Evolutionary conservation across 2,329 filamentous ascomycete genomes (phyloP).

Genomic region (Teratosphaeria pseudoeucalypti): DNA sequence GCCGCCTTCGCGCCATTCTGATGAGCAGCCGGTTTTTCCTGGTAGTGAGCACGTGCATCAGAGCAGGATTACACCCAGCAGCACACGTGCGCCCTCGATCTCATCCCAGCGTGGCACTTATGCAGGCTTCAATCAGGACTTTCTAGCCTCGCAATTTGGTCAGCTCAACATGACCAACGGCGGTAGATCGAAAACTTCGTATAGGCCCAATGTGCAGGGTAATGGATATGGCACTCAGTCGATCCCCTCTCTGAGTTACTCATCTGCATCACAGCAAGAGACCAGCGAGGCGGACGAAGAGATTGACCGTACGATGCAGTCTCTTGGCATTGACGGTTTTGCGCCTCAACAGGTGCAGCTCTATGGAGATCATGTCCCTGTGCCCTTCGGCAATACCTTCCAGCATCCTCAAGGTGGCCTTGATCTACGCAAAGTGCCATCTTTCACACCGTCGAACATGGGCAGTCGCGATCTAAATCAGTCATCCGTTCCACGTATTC

Average conservation of each 20-base stretch:
- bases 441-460: not conserved
- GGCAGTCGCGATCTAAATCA: not conserved
- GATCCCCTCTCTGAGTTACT: not conserved
- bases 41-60: conserved; percentile 10
- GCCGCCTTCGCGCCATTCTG: conserved; percentile 45
- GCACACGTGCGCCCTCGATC: conserved; percentile 34
- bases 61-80: conserved; percentile 12
- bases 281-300: not conserved
- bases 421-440: not conserved
- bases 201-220: not conserved
- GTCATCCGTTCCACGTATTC: not conserved
- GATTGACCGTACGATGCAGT: not conserved
- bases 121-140: conserved; percentile 2
- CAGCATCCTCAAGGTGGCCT: not conserved
- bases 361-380: not conserved
- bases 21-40: conserved; percentile 27
- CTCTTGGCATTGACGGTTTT: not conserved
- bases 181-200: conserved; percentile 22
- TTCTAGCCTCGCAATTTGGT: conserved; percentile 8
- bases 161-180: conserved; percentile 33
- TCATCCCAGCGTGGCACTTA: conserved; percentile 34
- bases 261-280: not conserved
- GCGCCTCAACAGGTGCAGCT: not conserved
- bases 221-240: not conserved
- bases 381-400: not conserved